A percentile compares a stretch with the other conserved stretches of the same genome.
Conservation (phyloP, 2,329 filamentous ascomycete genomes). For the Colletotrichum sojae region DNA sequence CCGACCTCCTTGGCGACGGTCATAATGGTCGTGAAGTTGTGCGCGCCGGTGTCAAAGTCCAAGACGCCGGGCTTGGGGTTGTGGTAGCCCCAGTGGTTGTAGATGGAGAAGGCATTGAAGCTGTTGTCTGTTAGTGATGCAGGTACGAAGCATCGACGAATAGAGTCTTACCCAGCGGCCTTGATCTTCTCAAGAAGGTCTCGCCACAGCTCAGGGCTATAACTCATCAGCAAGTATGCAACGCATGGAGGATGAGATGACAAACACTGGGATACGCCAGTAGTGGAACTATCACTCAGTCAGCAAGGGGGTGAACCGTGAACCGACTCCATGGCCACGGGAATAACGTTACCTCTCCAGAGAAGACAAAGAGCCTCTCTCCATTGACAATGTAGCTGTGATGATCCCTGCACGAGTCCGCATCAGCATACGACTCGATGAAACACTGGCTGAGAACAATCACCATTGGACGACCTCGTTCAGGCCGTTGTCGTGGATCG, state of each 20-base stretch:
- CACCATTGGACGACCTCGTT: constrained; percentile 52
- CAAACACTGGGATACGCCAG: constrained; percentile 59
- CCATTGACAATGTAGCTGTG: constrained; percentile 58
- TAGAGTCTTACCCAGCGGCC: constrained; percentile 52
- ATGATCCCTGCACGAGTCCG: constrained; percentile 52
- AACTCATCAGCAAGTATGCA: background rate
- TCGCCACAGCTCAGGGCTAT: constrained; percentile 54
- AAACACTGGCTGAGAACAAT: background rate
- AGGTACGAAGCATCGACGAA: background rate
- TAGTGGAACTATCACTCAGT: constrained; percentile 54
- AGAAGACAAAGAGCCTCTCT: constrained; percentile 58
- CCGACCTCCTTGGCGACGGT: constrained; percentile 59
- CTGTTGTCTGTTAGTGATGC: constrained; percentile 41
- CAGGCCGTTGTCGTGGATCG: constrained; percentile 50
- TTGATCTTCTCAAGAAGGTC: constrained; percentile 60
- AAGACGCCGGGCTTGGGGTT: constrained; percentile 55
- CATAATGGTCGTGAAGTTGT: constrained; percentile 65
- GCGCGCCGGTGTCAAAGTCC: constrained; percentile 52
- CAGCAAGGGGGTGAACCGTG: constrained; percentile 1
- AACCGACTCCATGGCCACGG: background rate
- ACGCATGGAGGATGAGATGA: background rate
- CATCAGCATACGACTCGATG: background rate
- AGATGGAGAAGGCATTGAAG: constrained; percentile 60
- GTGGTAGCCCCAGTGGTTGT: constrained; percentile 59
- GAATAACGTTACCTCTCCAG: constrained; percentile 52